phyloP scores from a whole-genome alignment of 2,329 filamentous ascomycete species.

The Microdochium bolleyi region DNA sequence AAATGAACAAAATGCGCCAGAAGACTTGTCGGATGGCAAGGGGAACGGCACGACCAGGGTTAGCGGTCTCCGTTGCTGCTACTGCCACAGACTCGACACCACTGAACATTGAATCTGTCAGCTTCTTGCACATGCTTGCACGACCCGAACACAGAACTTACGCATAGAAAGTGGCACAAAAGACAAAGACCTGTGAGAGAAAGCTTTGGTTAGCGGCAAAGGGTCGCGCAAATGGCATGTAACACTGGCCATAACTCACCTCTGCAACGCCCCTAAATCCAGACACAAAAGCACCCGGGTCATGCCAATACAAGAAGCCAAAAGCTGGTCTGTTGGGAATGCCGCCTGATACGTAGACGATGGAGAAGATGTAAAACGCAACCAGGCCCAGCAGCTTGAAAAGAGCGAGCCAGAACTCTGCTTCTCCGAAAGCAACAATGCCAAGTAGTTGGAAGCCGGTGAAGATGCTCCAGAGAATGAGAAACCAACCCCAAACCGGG shows the following conservation, averaged over 20 bases:
- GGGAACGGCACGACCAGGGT: conserved; percentile 47
- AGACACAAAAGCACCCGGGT: conserved; percentile 63
- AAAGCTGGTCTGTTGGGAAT: conserved; percentile 51
- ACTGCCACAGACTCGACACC: conserved; percentile 43
- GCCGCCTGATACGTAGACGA: conserved; percentile 63
- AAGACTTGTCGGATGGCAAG: conserved; percentile 53
- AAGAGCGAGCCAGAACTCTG: conserved; percentile 72
- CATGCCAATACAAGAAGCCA: conserved; percentile 64
- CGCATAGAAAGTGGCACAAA: conserved; percentile 63
- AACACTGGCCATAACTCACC: no score
- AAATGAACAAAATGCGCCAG: conserved; percentile 53
- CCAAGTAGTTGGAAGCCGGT: conserved; percentile 62
- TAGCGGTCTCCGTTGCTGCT: conserved; percentile 52
- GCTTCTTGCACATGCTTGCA: neutral
- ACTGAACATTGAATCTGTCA: neutral
- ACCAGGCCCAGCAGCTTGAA: conserved; percentile 63
- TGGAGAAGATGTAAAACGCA: conserved; percentile 67
- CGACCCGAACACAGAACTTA: conserved; percentile 34
- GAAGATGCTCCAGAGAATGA: conserved; percentile 67
- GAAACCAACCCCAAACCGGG: conserved; percentile 60
- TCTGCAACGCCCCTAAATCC: conserved; percentile 51
- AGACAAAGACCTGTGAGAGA: conserved; percentile 54
- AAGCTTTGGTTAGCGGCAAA: neutral
- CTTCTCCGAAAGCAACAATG: conserved; percentile 68
- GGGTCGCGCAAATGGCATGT: no score